phyloP scores from a whole-genome alignment of 331 rosid genomes.

The Erythrophleum ivorense region DNA sequence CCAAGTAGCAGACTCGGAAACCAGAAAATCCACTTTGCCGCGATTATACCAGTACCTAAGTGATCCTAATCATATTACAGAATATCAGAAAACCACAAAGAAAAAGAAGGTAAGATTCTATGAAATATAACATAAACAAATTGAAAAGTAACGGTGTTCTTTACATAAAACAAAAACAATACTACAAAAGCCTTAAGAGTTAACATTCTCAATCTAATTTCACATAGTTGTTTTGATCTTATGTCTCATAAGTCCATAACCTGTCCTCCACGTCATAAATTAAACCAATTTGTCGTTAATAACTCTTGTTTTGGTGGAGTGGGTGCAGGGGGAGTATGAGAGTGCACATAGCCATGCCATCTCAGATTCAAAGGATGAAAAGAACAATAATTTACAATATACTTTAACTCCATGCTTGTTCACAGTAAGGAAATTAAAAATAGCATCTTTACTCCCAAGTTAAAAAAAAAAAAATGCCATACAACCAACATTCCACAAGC shows the following conservation, averaged over 20 bases:
- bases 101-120: not conserved
- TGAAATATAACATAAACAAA: not conserved
- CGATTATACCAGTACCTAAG: slow-evolving; percentile 85
- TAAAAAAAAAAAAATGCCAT: not conserved
- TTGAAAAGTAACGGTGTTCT: not conserved
- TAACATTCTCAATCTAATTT: slow-evolving; percentile 2
- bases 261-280: not conserved
- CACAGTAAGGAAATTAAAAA: not conserved
- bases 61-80: slow-evolving; percentile 63
- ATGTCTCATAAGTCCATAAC: not conserved
- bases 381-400: not conserved
- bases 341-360: not conserved
- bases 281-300: not conserved
- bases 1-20: slow-evolving; percentile 83
- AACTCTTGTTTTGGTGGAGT: not conserved
- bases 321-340: not conserved
- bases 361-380: not conserved
- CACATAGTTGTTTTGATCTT: slow-evolving; percentile 9
- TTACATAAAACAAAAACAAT: not conserved
- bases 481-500: not conserved
- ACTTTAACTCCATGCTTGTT: not conserved
- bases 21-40: slow-evolving; percentile 73
- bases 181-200: not conserved
- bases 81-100: slow-evolving; percentile 13
- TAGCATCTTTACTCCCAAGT: not conserved